These are phyloP conservation scores for Dendrobium huoshanense DNA, from an alignment of 106 monocot species.

Conservation along the genomic window DNA sequence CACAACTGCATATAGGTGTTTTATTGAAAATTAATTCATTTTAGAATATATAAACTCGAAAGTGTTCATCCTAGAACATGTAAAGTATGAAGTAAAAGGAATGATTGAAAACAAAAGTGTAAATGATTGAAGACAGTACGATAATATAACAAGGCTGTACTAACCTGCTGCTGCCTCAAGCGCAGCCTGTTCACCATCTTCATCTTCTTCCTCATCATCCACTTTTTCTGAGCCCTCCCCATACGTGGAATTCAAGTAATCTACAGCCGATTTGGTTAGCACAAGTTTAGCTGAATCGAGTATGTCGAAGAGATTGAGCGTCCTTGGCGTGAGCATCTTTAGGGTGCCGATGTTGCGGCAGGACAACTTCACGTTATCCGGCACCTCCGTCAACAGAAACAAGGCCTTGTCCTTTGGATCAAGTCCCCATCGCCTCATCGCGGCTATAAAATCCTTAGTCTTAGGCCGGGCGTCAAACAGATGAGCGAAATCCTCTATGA, in stretches of 20 bases:
- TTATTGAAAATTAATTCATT: too few species aligned
- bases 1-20: too few species aligned
- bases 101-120: too few species aligned
- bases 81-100: too few species aligned
- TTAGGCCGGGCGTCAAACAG: slow-evolving; percentile 41
- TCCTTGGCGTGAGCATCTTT: slow-evolving; percentile 90
- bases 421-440: slow-evolving; percentile 72
- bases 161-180: background rate
- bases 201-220: slow-evolving; percentile 1
- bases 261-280: slow-evolving; percentile 55
- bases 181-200: background rate
- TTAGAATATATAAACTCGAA: too few species aligned
- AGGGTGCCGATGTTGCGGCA: slow-evolving; percentile 88
- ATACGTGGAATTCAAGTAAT: slow-evolving; percentile 72
- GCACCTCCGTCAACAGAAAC: slow-evolving; percentile 68
- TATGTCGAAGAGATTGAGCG: slow-evolving; percentile 82
- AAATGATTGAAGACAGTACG: background rate
- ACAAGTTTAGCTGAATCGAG: slow-evolving; percentile 71
- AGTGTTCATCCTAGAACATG: too few species aligned
- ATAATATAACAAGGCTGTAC: background rate
- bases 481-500: slow-evolving; percentile 61
- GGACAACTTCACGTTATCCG: slow-evolving; percentile 56
- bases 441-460: slow-evolving; percentile 76
- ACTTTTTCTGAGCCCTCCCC: slow-evolving; percentile 23
- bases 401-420: slow-evolving; percentile 73